phyloP scores from a whole-genome alignment of 2,329 filamentous ascomycete species.

The Biscogniauxia mediterranea region DNA sequence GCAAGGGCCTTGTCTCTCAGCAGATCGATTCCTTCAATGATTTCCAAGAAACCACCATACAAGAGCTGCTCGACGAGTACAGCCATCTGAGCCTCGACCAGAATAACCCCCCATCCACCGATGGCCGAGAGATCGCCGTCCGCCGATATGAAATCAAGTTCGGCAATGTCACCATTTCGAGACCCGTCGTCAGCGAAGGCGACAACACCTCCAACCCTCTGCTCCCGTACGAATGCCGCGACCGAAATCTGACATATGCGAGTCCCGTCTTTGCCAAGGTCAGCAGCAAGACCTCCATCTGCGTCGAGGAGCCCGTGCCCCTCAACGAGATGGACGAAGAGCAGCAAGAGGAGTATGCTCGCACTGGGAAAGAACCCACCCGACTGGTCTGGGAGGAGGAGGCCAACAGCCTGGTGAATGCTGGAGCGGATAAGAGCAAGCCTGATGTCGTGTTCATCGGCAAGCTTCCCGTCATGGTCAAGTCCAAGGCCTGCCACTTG shows the following conservation, averaged over 20 bases:
- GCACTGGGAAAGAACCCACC: constrained; percentile 57
- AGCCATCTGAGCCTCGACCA: constrained; percentile 91
- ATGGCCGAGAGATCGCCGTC: constrained; percentile 78
- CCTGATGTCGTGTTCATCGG: constrained; percentile 84
- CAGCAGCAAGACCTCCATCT: constrained; percentile 78
- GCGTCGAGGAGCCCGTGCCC: constrained; percentile 70
- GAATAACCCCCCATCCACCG: constrained; percentile 70
- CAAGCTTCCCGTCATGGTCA: constrained; percentile 96
- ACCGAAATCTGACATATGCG: constrained; percentile 94
- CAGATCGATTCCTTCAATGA: constrained; percentile 98
- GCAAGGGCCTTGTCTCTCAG: constrained; percentile 93
- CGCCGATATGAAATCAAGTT: constrained; percentile 95
- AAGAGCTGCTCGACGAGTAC: constrained; percentile 91
- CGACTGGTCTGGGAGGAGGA: constrained; percentile 62
- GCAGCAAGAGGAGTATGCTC: constrained; percentile 53
- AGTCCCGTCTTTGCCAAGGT: constrained; percentile 89
- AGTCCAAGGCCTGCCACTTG: constrained; percentile 92
- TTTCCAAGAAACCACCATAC: constrained; percentile 90
- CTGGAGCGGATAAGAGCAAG: constrained; percentile 54
- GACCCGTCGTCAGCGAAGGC: constrained; percentile 88
- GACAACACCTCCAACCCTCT: constrained; percentile 85
- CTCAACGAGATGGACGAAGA: constrained; percentile 67
- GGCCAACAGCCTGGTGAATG: constrained; percentile 49
- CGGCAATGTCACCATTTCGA: constrained; percentile 82
- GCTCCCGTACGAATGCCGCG: constrained; percentile 89